Conservation (phyloP, 257 asterid genomes). For the Jacaranda mimosifolia region DNA sequence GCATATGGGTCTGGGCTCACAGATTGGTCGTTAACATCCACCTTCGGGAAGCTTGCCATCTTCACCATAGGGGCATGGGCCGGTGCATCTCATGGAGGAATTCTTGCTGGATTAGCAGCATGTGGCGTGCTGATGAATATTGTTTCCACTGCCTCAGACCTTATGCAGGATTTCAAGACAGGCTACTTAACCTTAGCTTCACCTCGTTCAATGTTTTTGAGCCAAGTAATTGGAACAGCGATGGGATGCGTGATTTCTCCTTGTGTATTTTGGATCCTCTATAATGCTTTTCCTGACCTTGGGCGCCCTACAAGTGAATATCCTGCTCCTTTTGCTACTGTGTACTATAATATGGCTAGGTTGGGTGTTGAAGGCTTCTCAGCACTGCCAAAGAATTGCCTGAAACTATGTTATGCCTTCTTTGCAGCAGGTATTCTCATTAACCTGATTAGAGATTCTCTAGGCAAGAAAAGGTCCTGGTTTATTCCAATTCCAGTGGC, state of each 20-base stretch:
- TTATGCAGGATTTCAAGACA: constrained; percentile 72
- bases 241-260: constrained; percentile 51
- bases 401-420: constrained; percentile 61
- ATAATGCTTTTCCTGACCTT: constrained; percentile 58
- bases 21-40: constrained; percentile 71
- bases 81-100: constrained; percentile 60
- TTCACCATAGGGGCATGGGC: constrained; percentile 76
- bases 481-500: constrained; percentile 80
- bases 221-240: constrained; percentile 79
- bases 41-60: constrained; percentile 72
- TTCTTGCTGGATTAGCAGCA: constrained; percentile 68
- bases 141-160: constrained; percentile 67
- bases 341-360: constrained; percentile 65
- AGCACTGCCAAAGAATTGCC: constrained; percentile 63
- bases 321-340: constrained; percentile 64
- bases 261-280: constrained; percentile 65
- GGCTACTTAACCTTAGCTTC: constrained; percentile 74
- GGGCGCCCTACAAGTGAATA: constrained; percentile 57
- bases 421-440: constrained; percentile 60
- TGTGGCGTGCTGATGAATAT: constrained; percentile 77
- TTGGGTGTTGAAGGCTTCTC: constrained; percentile 78
- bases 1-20: constrained; percentile 76
- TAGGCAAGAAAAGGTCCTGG: constrained; percentile 55
- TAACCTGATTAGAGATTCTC: constrained; percentile 54
- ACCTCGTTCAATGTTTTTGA: constrained; percentile 70